Evolutionary conservation across 1,284 basidiomycete genomes (phyloP), one percentile per base, ranked within the genome.

Genomic region (Malassezia japonica): DNA sequence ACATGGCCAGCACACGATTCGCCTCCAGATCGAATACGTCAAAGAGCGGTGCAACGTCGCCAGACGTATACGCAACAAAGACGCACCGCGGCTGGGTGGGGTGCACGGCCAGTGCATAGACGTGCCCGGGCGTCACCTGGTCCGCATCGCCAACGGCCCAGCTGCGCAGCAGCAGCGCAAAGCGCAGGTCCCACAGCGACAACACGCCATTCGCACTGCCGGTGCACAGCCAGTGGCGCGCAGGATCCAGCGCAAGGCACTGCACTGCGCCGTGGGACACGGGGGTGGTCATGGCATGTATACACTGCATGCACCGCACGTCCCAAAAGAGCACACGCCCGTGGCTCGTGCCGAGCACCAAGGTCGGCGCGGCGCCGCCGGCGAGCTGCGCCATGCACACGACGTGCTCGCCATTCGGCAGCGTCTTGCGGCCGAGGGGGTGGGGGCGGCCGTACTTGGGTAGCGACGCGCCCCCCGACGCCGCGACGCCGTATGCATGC

Each of bases 101-200:
- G 15, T 53, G 50, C 34, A 44, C 13, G 13, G 23, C 24, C 18
- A 37, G 37, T 7, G 46, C 38, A 24, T 21, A 31, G 23, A 51
- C 32, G n/a, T 6, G 13, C n/a, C 15, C 13, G 2, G 8, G 18
- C 6, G 25, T 18, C 1, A 8, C 5, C 13, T 4, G 12, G 12
- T 13, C 13, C 75, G 34, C 20, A 16, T 46, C 74, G n/a, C 82
- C 82, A 1, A 83, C 82, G 57, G 82, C 81, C 91, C 91, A 95
- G 43, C 82, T 85, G 69, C 85, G 84, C 61, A 96, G 76, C 6
- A 86, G 75, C n/a, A 96, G 76, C 0, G 88, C 87, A 61, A 96
- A 96, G 2, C 92, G 82, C 44, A 90, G 80, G 75, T 98, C 92
- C 90, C 91, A 96, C 1, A 96, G 78, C 3, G 83, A 82, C 6